These are phyloP conservation scores for Spirogloea muscicola DNA, from an alignment of 139 green algal species.

Conservation along the genomic window DNA sequence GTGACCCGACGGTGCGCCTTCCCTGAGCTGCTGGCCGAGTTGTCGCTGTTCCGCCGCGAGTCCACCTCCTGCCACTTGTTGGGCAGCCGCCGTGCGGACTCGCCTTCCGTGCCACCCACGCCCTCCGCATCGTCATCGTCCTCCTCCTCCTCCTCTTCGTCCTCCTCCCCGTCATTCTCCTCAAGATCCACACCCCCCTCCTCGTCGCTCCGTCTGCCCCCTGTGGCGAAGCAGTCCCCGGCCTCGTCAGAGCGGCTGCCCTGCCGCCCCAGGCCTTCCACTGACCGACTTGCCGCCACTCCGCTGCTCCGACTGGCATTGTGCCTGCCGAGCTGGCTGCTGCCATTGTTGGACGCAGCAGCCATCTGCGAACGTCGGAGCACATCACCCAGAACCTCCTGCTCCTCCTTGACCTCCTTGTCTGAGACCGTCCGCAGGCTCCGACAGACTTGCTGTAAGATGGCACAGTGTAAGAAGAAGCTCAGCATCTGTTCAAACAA, in stretches of 20 bases:
- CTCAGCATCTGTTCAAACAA: too few relatives aligned
- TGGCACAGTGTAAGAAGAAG: too few relatives aligned
- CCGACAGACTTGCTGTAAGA: conserved; percentile 27
- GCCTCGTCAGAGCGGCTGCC: neutral
- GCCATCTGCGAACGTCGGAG: too few relatives aligned
- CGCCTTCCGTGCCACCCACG: conserved; percentile 3
- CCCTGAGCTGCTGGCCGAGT: neutral
- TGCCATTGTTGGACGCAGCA: too few relatives aligned
- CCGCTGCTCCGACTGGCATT: too few relatives aligned
- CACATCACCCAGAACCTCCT: too few relatives aligned
- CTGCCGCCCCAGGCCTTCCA: neutral
- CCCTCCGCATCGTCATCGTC: conserved; percentile 18
- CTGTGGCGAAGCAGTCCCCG: neutral
- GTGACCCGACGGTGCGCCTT: neutral
- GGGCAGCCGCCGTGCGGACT: neutral
- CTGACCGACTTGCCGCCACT: too few relatives aligned
- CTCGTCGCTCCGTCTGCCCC: neutral
- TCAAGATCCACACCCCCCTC: neutral
- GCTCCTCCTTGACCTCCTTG: conserved; percentile 23
- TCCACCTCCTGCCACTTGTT: too few relatives aligned
- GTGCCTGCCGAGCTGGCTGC: too few relatives aligned
- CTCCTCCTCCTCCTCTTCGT: conserved; percentile 5
- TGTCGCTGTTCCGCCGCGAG: too few relatives aligned
- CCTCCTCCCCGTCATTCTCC: conserved; percentile 25
- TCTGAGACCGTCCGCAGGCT: conserved; percentile 28